Conservation (phyloP, 306 rosid genomes). For the Lathyrus tuberosus region DNA sequence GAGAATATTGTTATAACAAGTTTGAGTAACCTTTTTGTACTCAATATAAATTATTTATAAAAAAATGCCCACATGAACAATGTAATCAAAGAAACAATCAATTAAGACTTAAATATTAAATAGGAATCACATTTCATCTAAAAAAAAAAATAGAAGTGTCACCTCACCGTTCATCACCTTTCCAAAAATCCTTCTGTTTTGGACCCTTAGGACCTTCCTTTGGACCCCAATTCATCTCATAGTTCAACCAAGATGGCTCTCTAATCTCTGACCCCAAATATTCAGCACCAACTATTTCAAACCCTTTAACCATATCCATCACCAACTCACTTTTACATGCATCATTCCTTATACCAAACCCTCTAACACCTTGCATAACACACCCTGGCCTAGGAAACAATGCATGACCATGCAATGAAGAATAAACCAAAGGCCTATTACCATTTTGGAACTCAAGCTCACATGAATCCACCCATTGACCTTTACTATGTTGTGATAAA, state of each 20-base stretch:
- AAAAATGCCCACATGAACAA: too few relatives aligned
- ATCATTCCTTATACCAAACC: conserved; percentile 68
- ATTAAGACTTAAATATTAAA: too few relatives aligned
- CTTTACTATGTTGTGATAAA: conserved; percentile 73
- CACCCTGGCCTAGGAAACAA: conserved; percentile 59
- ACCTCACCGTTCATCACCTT: conserved; percentile 56
- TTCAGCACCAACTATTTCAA: conserved; percentile 50
- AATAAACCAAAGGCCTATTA: conserved; percentile 54
- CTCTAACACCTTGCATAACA: conserved; percentile 61
- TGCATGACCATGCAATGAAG: conserved; percentile 74
- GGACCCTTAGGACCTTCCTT: conserved; percentile 87
- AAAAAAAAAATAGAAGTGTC: not conserved
- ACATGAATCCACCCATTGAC: conserved; percentile 65
- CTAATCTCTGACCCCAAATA: conserved; percentile 44
- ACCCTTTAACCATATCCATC: conserved; percentile 50
- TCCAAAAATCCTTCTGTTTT: conserved; percentile 64
- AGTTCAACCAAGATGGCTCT: conserved; percentile 75
- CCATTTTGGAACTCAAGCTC: conserved; percentile 57
- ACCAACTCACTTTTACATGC: conserved; percentile 53
- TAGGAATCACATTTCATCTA: too few relatives aligned
- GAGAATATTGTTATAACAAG: too few relatives aligned
- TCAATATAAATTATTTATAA: too few relatives aligned
- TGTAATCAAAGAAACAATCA: too few relatives aligned
- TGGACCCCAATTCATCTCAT: conserved; percentile 74
- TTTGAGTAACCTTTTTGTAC: too few relatives aligned